Conservation (phyloP, 495 filamentous ascomycete species). For the Neurospora hispaniola region DNA sequence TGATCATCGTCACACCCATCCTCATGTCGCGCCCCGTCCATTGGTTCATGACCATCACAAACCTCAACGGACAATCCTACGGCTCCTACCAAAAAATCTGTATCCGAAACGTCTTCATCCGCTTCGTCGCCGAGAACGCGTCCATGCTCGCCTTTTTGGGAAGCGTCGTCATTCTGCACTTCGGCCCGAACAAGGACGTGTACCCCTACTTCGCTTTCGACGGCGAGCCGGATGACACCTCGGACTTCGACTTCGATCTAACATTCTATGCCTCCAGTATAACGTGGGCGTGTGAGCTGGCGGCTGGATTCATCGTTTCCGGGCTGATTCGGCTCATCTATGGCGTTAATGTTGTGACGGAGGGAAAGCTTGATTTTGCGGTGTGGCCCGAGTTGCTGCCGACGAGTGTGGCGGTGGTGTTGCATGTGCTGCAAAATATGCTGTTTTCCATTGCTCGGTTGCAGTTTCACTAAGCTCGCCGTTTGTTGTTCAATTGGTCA, state of each 20-base stretch:
- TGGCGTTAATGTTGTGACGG: slow-evolving; percentile 45
- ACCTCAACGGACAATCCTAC: slow-evolving; percentile 43
- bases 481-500: neutral
- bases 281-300: slow-evolving; percentile 53
- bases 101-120: slow-evolving; percentile 50
- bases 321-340: slow-evolving; percentile 43
- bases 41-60: slow-evolving; percentile 34
- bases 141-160: slow-evolving; percentile 57
- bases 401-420: slow-evolving; percentile 47
- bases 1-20: slow-evolving; percentile 49
- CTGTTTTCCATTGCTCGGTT: slow-evolving; percentile 52
- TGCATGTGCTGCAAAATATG: slow-evolving; percentile 60
- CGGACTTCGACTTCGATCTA: slow-evolving; percentile 42
- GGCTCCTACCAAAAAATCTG: slow-evolving; percentile 48
- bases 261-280: slow-evolving; percentile 49
- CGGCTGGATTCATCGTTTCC: slow-evolving; percentile 45
- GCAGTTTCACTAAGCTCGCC: slow-evolving; percentile 36
- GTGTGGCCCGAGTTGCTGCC: slow-evolving; percentile 53
- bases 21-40: slow-evolving; percentile 50
- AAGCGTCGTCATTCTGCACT: slow-evolving; percentile 49
- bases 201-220: slow-evolving; percentile 51
- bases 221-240: slow-evolving; percentile 25
- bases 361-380: slow-evolving; percentile 48
- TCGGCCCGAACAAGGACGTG: slow-evolving; percentile 49
- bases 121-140: slow-evolving; percentile 49